phyloP scores from a whole-genome alignment of 768 basidiomycete species.

The Leccinum subgranulosum region DNA sequence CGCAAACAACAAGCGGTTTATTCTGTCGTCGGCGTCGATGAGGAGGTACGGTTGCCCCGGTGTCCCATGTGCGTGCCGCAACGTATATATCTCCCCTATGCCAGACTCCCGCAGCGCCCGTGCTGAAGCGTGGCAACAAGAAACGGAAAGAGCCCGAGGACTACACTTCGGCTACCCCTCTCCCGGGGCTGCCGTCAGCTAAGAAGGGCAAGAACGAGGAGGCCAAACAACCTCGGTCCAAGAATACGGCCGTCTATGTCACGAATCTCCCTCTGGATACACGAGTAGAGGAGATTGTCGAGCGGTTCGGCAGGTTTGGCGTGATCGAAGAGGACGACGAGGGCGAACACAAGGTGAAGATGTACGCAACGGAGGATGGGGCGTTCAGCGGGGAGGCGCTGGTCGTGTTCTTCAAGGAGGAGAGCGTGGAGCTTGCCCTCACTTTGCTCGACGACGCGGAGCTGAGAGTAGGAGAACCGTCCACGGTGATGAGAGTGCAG shows the following conservation, averaged over 20 bases:
- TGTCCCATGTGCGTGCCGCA: slow-evolving; percentile 18
- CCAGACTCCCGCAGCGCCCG: slow-evolving; percentile 85
- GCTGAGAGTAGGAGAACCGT: slow-evolving; percentile 75
- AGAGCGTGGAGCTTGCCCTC: slow-evolving; percentile 83
- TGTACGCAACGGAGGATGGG: slow-evolving; percentile 88
- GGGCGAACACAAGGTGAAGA: slow-evolving; percentile 92
- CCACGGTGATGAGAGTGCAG: slow-evolving; percentile 68
- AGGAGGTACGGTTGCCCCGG: slow-evolving; percentile 59
- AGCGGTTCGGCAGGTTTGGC: slow-evolving; percentile 88
- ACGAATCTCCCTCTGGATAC: slow-evolving; percentile 78
- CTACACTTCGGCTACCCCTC: slow-evolving; percentile 56
- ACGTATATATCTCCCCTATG: slow-evolving; percentile 20
- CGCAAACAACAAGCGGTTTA: slow-evolving; percentile 95
- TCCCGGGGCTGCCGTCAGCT: slow-evolving; percentile 46
- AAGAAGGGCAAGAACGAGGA: slow-evolving; percentile 69
- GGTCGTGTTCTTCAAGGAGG: slow-evolving; percentile 97
- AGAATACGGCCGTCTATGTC: slow-evolving; percentile 92
- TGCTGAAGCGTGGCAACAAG: slow-evolving; percentile 74
- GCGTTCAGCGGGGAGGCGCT: slow-evolving; percentile 91
- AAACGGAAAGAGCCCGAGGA: slow-evolving; percentile 76
- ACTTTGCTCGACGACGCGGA: slow-evolving; percentile 91
- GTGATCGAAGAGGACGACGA: slow-evolving; percentile 89
- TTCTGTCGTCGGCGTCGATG: slow-evolving; percentile 89
- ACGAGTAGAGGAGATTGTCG: slow-evolving; percentile 69
- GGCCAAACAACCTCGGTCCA: slow-evolving; percentile 57